Conservation (phyloP, 805 yeast species). For the Ogataea pini region DNA sequence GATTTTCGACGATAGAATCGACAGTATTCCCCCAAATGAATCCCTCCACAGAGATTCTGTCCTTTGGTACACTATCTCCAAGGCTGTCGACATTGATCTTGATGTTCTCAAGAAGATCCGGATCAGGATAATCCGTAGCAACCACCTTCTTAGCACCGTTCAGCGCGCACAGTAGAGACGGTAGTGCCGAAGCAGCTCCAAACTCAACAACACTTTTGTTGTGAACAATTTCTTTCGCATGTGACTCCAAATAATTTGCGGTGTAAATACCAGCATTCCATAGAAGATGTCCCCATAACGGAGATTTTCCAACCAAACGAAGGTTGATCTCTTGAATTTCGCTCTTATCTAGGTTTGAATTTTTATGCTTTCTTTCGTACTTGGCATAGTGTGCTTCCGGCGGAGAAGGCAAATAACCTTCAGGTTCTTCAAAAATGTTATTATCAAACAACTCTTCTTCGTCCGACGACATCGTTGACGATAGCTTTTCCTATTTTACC, state of each 20-base stretch:
- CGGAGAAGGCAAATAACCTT: conserved; percentile 63
- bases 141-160: conserved; percentile 73
- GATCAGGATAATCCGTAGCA: conserved; percentile 92
- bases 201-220: conserved; percentile 76
- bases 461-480: conserved; percentile 16
- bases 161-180: conserved; percentile 72
- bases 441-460: conserved; percentile 36
- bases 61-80: conserved; percentile 13
- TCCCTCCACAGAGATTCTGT: conserved; percentile 44
- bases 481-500: too few relatives aligned
- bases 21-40: conserved; percentile 70
- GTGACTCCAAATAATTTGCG: conserved; percentile 74
- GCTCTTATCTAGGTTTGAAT: conserved; percentile 29
- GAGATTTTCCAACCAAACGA: conserved; percentile 85
- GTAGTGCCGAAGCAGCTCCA: conserved; percentile 97
- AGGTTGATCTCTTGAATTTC: conserved; percentile 49
- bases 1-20: conserved; percentile 41
- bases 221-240: conserved; percentile 50
- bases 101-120: conserved; percentile 75
- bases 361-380: conserved; percentile 48
- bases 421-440: conserved; percentile 81
- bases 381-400: conserved; percentile 68
- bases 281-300: conserved; percentile 94
- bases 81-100: conserved; percentile 62
- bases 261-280: conserved; percentile 97